Base-by-base conservation (phyloP, 1,139 yeast species). In the Zygoascus sp. region DNA sequence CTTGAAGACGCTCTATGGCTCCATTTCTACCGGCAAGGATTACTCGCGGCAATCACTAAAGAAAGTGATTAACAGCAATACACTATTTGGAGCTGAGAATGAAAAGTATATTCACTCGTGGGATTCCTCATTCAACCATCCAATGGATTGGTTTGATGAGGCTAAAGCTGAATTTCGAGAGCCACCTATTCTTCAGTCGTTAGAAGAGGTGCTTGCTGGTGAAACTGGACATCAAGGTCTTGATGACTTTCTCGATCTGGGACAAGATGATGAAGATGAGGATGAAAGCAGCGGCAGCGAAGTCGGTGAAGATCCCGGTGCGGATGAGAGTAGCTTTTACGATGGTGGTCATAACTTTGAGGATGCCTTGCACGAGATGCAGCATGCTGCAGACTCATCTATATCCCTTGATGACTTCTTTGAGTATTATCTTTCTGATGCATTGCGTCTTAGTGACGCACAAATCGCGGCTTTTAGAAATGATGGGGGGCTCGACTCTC, bases 361-460 rank as follows among this genome's bases (percentile, higher is more conserved):
- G 13, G 34, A 30, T 15, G 34, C 34, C 2, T 53, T 51, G 2
- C 54, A 53, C 16, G 53, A 32, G 16, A 65, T 66, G 23, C 5
- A 21, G 9, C n/a, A 23, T 7, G 11, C 10, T 9, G 15, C 19
- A 13, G 67, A 67, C 37, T 63, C 70, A 5, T 73, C 65, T 42
- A 74, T 80, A 11, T 77, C 75, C 55, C 83, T 78, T 50, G 87
- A 81, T 57, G 86, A 80, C 57, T 79, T 80, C 60, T 73, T 80
- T 58, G 84, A 79, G 59, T 79, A 69, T 58, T 76, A 80, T 58
- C 63, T 77, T 28, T 70, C 70, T 46, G 75, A 77, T 34, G 85
- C 79, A 0, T 59, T 80, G 35, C 69, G 74, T 36, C 50, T 74
- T 49, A 56, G 63, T 1, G 72, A 70, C 28, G 69, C 68, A 23